Evolutionary conservation across 2,329 filamentous ascomycete genomes (phyloP), one percentile per base, ranked within the genome.

Genomic region (Nigrospora osmanthi): DNA sequence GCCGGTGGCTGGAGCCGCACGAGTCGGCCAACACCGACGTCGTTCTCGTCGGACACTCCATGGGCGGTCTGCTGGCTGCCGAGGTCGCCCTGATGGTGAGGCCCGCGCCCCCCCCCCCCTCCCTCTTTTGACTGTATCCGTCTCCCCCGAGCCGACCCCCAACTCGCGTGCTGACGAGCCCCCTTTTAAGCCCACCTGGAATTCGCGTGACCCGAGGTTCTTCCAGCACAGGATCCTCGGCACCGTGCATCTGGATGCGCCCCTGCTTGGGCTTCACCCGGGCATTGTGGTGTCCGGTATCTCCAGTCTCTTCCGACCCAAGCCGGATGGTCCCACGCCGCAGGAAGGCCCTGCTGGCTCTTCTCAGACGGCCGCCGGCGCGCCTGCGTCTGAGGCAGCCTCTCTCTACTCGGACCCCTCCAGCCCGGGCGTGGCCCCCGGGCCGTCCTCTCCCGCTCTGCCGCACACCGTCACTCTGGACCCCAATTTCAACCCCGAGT

Each of bases 261-360:
- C 90, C 0, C 89, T 94, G 47, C 71, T 95, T 6, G 90, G 90
- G 4, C 84, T 96, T 59, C 89, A 96, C 63, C 89, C 89, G 1
- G 87, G 90, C 6, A 85, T 96, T 36, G 78, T 95, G 36, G 77
- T 82, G n/a, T 86, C 86, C 34, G 88, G 89, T 2, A 76, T 95
- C 44, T 78, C 82, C 3, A 91, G 87, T 57, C 72, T 95, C 11
- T 93, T 95, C 62, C 67, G 72, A 33, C 63, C 70, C 4, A 63
- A 69, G 11, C 60, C 67, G 4, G 58, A 60, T 14, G 51, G 60
- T 5, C 52, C 59, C 16, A 56, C 54, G 38, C 38, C 53, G 36
- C 49, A 15, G 33, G 46, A 51, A 14, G 35, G 50, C 5, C 15
- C 34, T 7, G 40, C 31, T 30, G 44, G 42, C 40, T 38, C 49